phyloP scores from a whole-genome alignment of 1,139 yeast genomes.

The Hyphopichia pseudoburtonii region DNA sequence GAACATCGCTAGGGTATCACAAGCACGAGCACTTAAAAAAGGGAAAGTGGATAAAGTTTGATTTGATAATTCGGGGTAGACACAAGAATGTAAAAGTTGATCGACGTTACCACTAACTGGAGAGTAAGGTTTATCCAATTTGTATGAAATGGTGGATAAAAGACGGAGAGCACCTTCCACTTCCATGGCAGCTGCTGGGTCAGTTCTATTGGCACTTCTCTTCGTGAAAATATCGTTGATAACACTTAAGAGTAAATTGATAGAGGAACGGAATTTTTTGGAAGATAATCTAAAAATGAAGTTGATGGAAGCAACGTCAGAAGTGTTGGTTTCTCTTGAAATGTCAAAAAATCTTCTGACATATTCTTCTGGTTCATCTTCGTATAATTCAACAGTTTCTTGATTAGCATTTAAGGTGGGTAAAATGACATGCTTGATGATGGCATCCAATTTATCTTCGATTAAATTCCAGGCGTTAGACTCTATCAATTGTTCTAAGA shows the following conservation, averaged over 20 bases:
- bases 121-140: conserved; percentile 36
- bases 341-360: conserved; percentile 68
- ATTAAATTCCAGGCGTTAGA: conserved; percentile 56
- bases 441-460: conserved; percentile 56
- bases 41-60: conserved; percentile 33
- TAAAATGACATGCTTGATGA: conserved; percentile 58
- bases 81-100: conserved; percentile 41
- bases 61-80: conserved; percentile 46
- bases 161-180: conserved; percentile 54
- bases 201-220: conserved; percentile 33
- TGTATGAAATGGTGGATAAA: conserved; percentile 45
- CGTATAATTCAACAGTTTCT: conserved; percentile 60
- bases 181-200: conserved; percentile 35
- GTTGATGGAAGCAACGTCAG: conserved; percentile 81
- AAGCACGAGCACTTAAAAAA: conserved; percentile 56
- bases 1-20: conserved; percentile 54
- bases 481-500: conserved; percentile 60
- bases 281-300: conserved; percentile 56
- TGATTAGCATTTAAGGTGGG: conserved; percentile 61
- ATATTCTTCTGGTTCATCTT: conserved; percentile 74
- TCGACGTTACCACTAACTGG: conserved; percentile 51
- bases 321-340: conserved; percentile 68
- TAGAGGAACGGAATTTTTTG: conserved; percentile 48
- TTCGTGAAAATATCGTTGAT: conserved; percentile 52
- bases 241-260: conserved; percentile 41